A percentile compares a stretch with the other conserved stretches of the same genome.
phyloP scores from a whole-genome alignment of 768 basidiomycete species.

The Coprinellus micaceus region DNA sequence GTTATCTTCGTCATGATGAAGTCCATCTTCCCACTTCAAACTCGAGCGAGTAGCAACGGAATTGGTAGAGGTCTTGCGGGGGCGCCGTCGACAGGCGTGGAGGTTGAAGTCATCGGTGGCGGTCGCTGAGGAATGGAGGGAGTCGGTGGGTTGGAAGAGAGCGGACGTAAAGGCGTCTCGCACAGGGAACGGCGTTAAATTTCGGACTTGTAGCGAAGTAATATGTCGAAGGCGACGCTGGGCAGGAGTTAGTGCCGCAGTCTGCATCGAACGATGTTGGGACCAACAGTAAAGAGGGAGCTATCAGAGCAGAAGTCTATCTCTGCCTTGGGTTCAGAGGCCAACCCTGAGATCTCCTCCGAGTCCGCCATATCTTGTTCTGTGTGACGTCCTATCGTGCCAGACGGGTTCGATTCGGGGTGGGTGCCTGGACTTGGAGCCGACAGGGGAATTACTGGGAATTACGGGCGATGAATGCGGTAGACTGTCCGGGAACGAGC shows the following conservation, averaged over 20 bases:
- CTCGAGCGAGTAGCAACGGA: conserved; percentile 51
- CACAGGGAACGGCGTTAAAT: conserved; percentile 80
- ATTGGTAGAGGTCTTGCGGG: conserved; percentile 56
- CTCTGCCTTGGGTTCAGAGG: neutral
- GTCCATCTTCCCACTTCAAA: conserved; percentile 43
- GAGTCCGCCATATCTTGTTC: neutral
- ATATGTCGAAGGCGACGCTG: conserved; percentile 75
- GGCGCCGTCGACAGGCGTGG: conserved; percentile 52
- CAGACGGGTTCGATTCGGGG: neutral
- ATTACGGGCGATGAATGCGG: neutral
- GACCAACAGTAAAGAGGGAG: conserved; percentile 10
- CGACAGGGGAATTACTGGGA: neutral
- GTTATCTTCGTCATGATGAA: conserved; percentile 27
- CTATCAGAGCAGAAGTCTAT: neutral
- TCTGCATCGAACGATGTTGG: neutral
- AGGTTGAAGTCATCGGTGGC: conserved; percentile 72
- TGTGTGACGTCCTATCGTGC: neutral
- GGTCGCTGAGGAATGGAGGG: conserved; percentile 53
- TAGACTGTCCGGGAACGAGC: neutral
- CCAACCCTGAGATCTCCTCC: neutral
- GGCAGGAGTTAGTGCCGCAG: conserved; percentile 8
- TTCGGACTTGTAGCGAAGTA: conserved; percentile 68
- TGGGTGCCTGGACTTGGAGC: neutral
- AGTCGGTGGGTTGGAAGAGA: conserved; percentile 61
- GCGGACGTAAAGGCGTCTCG: conserved; percentile 77